phyloP scores from a whole-genome alignment of 352 stramenopile genomes.

The Globisporangium alternatum region DNA sequence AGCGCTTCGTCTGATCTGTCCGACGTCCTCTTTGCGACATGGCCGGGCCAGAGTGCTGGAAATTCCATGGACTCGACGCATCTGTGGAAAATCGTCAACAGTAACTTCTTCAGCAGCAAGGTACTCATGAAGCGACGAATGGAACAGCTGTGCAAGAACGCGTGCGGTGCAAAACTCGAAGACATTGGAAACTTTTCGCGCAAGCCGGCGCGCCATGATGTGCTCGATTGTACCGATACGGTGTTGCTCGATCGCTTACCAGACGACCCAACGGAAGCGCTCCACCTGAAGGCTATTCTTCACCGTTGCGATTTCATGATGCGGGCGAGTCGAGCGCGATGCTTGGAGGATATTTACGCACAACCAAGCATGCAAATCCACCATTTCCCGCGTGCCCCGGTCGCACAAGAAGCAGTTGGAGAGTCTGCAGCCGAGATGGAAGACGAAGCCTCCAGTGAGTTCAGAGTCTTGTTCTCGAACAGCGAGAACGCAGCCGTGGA shows the following conservation, averaged over 20 bases:
- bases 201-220: constrained; percentile 35
- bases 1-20: constrained; percentile 38
- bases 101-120: constrained; percentile 65
- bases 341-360: constrained; percentile 46
- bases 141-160: constrained; percentile 61
- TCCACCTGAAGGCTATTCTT: constrained; percentile 47
- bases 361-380: constrained; percentile 47
- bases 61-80: constrained; percentile 71
- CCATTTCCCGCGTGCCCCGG: constrained; percentile 10
- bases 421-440: background rate
- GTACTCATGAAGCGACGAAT: constrained; percentile 65
- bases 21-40: constrained; percentile 80
- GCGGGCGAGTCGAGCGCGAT: constrained; percentile 60
- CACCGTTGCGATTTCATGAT: constrained; percentile 85
- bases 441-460: constrained; percentile 6
- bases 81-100: constrained; percentile 75
- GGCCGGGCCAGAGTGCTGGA: constrained; percentile 69
- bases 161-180: constrained; percentile 67
- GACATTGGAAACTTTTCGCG: constrained; percentile 55
- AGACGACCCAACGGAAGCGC: constrained; percentile 22
- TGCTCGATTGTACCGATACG: constrained; percentile 62
- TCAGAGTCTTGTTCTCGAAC: constrained; percentile 43
- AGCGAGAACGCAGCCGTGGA: constrained; percentile 23
- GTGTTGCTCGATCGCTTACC: constrained; percentile 50
- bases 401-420: background rate